Evolutionary conservation across 164 flowering plant species (phyloP).

Genomic region (Litsea cubeba): DNA sequence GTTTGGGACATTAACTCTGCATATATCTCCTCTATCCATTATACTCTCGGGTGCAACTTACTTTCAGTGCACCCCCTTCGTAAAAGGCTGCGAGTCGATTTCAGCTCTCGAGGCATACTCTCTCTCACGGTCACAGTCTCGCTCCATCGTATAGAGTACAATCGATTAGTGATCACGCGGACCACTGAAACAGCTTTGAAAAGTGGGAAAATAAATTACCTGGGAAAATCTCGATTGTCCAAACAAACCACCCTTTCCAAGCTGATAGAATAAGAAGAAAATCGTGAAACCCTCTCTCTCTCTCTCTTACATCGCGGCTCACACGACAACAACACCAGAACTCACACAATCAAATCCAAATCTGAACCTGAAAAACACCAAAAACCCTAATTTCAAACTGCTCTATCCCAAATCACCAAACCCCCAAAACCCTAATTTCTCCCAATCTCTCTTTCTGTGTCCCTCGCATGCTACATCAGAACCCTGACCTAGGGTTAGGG

Average conservation of each 20-base stretch:
- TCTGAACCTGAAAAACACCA: no score
- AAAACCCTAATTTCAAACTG: neutral
- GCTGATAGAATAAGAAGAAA: neutral
- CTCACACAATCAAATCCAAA: neutral
- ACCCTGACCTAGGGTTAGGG: constrained; percentile 12
- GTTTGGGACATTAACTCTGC: no score
- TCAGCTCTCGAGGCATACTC: no score
- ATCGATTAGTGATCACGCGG: neutral
- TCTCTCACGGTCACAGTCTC: no score
- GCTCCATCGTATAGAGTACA: no score
- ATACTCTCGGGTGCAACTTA: no score
- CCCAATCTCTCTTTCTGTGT: neutral
- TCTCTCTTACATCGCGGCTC: neutral
- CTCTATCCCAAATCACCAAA: neutral
- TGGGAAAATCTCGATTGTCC: neutral
- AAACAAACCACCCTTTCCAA: neutral
- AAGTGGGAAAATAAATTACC: neutral
- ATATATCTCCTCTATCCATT: no score
- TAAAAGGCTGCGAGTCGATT: no score
- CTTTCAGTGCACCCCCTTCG: no score
- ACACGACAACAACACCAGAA: neutral
- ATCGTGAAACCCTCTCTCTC: neutral
- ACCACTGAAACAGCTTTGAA: neutral
- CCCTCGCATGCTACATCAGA: neutral
- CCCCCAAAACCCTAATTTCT: neutral